A percentile compares a stretch with the other conserved stretches of the same genome.
These are phyloP conservation scores for Penicillium parvum DNA, from an alignment of 495 filamentous ascomycete genomes.

Conservation along the genomic window DNA sequence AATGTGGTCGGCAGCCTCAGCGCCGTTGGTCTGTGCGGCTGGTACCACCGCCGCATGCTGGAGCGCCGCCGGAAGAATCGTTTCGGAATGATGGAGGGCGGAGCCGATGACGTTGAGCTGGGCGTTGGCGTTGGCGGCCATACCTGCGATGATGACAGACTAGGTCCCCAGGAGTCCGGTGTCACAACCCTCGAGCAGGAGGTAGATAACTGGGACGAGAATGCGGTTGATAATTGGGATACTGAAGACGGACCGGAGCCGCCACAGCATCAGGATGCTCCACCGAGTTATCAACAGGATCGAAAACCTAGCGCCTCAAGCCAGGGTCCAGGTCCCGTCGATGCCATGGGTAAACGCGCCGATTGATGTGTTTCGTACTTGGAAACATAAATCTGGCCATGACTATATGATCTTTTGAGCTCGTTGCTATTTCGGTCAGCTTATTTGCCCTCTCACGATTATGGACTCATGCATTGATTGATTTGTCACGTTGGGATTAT, in stretches of 20 bases:
- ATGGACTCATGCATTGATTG: conserved; percentile 18
- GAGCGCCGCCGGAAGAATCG: conserved; percentile 76
- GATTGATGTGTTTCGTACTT: conserved; percentile 19
- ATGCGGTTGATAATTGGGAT: conserved; percentile 71
- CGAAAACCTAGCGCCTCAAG: conserved; percentile 3
- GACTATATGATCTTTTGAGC: too few species aligned
- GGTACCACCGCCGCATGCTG: conserved; percentile 95
- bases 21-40: conserved; percentile 68
- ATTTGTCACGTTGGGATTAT: conserved; percentile 18
- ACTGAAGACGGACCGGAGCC: conserved; percentile 46
- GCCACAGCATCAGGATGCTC: conserved; percentile 8
- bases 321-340: not conserved
- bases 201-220: conserved; percentile 82
- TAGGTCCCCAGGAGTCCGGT: conserved; percentile 55
- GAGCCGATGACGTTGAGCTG: conserved; percentile 50
- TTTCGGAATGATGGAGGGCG: conserved; percentile 60
- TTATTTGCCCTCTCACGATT: conserved; percentile 8
- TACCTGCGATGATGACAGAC: conserved; percentile 46
- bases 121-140: conserved; percentile 50
- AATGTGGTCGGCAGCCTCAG: conserved; percentile 76
- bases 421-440: too few species aligned
- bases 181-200: conserved; percentile 60
- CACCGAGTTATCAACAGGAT: conserved; percentile 20
- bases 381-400: too few species aligned
- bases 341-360: conserved; percentile 14